Evolutionary conservation across 495 filamentous ascomycete species (phyloP).

Genomic region (Trichoderma gamsii): DNA sequence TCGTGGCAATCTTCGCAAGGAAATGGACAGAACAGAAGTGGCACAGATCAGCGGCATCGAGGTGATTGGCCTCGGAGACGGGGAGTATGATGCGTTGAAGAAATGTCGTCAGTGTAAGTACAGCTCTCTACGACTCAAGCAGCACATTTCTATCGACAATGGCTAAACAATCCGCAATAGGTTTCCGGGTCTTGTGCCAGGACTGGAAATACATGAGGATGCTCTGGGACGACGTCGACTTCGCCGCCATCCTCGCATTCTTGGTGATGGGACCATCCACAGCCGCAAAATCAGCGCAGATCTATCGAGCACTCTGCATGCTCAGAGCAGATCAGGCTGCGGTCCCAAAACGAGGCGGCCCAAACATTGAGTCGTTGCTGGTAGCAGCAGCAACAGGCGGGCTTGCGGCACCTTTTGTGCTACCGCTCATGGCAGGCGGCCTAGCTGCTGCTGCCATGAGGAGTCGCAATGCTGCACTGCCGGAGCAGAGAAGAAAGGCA

Average conservation of each 20-base stretch:
- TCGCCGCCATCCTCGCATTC: not conserved
- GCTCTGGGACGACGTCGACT: constrained; percentile 3
- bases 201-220: not conserved
- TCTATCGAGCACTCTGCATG: not conserved
- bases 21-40: not conserved
- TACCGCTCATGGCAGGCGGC: not conserved
- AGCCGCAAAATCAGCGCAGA: not conserved
- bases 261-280: not conserved
- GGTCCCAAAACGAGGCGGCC: not conserved
- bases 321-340: not conserved
- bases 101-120: not conserved
- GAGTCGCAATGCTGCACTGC: not conserved
- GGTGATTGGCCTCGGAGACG: constrained; percentile 4
- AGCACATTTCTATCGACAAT: not conserved
- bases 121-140: not conserved
- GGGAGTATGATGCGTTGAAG: not conserved
- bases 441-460: not conserved
- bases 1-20: not conserved
- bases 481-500: constrained; percentile 3
- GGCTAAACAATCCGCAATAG: not conserved
- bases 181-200: not conserved
- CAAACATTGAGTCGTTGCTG: not conserved
- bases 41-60: not conserved
- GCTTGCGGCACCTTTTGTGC: not conserved
- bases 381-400: not conserved